phyloP scores from a whole-genome alignment of 1,284 basidiomycete species.

The Cutaneotrichosporon sp. region DNA sequence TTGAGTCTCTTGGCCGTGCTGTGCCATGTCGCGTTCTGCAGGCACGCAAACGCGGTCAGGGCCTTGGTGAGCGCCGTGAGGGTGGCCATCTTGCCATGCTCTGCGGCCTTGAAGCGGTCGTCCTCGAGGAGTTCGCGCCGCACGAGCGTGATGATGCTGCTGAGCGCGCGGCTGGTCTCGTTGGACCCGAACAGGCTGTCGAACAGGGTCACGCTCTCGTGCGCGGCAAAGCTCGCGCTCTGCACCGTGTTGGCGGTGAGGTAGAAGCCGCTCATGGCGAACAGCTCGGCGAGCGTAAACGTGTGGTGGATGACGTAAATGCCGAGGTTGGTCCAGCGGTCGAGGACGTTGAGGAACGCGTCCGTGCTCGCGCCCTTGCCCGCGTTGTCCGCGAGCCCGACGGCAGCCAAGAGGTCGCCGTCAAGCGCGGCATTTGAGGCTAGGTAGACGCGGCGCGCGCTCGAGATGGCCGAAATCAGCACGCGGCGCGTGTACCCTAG shows the following conservation, averaged over 20 bases:
- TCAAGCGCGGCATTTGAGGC: conserved; percentile 34
- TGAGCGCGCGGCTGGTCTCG: conserved; percentile 57
- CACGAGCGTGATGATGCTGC: conserved; percentile 57
- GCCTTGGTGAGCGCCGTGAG: conserved; percentile 57
- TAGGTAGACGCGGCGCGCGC: conserved; percentile 52
- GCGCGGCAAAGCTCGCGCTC: conserved; percentile 53
- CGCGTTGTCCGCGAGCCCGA: background rate
- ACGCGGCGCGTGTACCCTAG: conserved; percentile 52
- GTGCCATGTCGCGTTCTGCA: conserved; percentile 57
- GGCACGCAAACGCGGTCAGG: conserved; percentile 58
- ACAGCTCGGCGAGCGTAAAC: conserved; percentile 59
- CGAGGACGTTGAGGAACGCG: conserved; percentile 54
- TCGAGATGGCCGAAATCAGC: conserved; percentile 53
- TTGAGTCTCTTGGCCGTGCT: conserved; percentile 48
- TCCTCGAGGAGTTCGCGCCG: conserved; percentile 54
- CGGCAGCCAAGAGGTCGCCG: conserved; percentile 24
- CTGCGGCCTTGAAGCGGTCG: conserved; percentile 45
- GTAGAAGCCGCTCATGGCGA: conserved; percentile 58
- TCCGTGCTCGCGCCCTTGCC: conserved; percentile 28
- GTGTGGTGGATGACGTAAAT: conserved; percentile 59
- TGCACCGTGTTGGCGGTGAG: conserved; percentile 52
- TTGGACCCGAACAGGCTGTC: conserved; percentile 59
- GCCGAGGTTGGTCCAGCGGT: conserved; percentile 59
- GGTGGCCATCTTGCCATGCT: conserved; percentile 43
- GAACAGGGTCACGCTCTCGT: conserved; percentile 57